phyloP scores from a whole-genome alignment of 345 rosid species.

The Sisymbrium altissimum region DNA sequence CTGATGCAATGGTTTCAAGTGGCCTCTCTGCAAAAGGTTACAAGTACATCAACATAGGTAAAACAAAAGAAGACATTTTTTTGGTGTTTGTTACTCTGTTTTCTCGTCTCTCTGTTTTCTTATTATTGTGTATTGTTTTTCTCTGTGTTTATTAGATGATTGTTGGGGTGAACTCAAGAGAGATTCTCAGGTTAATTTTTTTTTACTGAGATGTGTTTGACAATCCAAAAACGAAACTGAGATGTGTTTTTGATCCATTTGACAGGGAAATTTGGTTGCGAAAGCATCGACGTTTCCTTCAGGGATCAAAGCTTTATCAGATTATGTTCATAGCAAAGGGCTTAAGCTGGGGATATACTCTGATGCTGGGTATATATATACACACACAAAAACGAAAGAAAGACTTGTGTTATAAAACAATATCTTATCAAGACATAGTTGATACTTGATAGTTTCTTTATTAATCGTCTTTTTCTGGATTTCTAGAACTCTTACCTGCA shows the following conservation, averaged over 20 bases:
- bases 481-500: slow-evolving; percentile 73
- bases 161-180: slow-evolving; percentile 92
- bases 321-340: slow-evolving; percentile 82
- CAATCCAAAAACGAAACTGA: slow-evolving; percentile 5
- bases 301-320: slow-evolving; percentile 78
- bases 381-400: neutral
- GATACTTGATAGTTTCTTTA: neutral
- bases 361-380: slow-evolving; percentile 71
- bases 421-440: neutral
- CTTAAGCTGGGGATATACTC: slow-evolving; percentile 85
- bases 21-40: slow-evolving; percentile 79
- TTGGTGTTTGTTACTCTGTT: neutral
- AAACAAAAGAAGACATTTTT: neutral
- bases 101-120: neutral
- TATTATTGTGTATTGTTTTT: neutral
- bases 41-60: slow-evolving; percentile 79
- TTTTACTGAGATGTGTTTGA: neutral
- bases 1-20: slow-evolving; percentile 76
- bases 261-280: slow-evolving; percentile 65
- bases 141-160: slow-evolving; percentile 57
- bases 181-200: slow-evolving; percentile 47
- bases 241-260: slow-evolving; percentile 10
- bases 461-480: neutral
- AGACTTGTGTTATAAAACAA: neutral
- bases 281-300: slow-evolving; percentile 75